phyloP scores from a whole-genome alignment of 1,284 basidiomycete species.

The Malassezia sp. region DNA sequence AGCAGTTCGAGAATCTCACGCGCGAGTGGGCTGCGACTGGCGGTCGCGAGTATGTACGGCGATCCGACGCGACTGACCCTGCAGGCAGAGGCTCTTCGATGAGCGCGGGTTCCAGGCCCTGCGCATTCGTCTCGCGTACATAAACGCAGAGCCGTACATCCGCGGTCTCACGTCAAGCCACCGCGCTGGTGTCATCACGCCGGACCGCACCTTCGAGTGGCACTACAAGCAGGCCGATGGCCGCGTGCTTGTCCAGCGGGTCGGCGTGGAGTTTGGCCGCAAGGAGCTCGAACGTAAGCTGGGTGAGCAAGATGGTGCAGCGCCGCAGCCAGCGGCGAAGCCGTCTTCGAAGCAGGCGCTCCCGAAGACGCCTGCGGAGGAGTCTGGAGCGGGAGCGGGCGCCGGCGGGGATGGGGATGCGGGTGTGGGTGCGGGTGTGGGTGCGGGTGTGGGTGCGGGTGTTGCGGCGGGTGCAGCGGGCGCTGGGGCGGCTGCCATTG shows the following conservation, averaged over 20 bases:
- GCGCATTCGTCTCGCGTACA: conserved; percentile 44
- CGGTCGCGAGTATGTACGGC: conserved; percentile 18
- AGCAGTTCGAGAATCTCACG: conserved; percentile 41
- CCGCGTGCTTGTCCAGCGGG: conserved; percentile 27
- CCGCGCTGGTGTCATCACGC: conserved; percentile 43
- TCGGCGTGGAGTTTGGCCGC: conserved; percentile 28
- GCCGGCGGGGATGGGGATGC: conserved; percentile 14
- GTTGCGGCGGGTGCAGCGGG: too few relatives aligned
- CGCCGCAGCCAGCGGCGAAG: too few relatives aligned
- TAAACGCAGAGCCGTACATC: conserved; percentile 42
- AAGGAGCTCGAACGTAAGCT: too few relatives aligned
- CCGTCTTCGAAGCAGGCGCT: too few relatives aligned
- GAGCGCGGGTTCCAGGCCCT: conserved; percentile 40
- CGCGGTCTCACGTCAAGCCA: conserved; percentile 43
- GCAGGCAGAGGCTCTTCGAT: conserved; percentile 16
- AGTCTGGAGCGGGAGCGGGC: too few relatives aligned
- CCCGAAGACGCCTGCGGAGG: too few relatives aligned
- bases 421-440: conserved; percentile 14
- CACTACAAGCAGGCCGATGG: conserved; percentile 41
- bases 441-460: conserved; percentile 17
- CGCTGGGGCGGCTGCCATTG: too few relatives aligned
- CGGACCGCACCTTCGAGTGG: conserved; percentile 40
- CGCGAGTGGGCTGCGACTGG: conserved; percentile 37
- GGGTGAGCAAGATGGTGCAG: too few relatives aligned
- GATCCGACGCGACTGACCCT: background rate